These are phyloP conservation scores for Aureobasidium sp. DNA, from an alignment of 2,329 filamentous ascomycete genomes.

Conservation along the genomic window DNA sequence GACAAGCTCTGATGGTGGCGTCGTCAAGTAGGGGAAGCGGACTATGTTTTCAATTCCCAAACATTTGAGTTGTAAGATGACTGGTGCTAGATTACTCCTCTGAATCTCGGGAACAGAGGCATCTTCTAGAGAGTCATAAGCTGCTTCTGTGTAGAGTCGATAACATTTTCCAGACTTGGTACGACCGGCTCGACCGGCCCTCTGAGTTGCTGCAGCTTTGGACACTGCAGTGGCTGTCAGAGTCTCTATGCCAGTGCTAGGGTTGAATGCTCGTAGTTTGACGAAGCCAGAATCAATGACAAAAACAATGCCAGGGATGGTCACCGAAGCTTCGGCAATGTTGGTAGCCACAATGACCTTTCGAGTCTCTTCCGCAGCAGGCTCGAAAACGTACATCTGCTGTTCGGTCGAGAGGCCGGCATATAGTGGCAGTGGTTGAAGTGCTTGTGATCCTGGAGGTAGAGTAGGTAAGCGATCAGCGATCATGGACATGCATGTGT, in stretches of 20 bases:
- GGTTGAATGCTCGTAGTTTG: slow-evolving; percentile 80
- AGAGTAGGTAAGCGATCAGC: slow-evolving; percentile 61
- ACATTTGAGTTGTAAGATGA: slow-evolving; percentile 86
- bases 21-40: slow-evolving; percentile 79
- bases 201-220: slow-evolving; percentile 85
- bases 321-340: slow-evolving; percentile 92
- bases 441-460: slow-evolving; percentile 46
- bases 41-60: slow-evolving; percentile 91
- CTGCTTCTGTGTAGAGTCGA: slow-evolving; percentile 74
- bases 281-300: slow-evolving; percentile 88
- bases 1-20: slow-evolving; percentile 77
- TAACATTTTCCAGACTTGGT: slow-evolving; percentile 92
- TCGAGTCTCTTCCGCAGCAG: slow-evolving; percentile 67
- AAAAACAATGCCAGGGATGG: slow-evolving; percentile 83
- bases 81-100: slow-evolving; percentile 78
- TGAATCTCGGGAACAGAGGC: slow-evolving; percentile 84
- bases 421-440: slow-evolving; percentile 73
- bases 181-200: slow-evolving; percentile 81
- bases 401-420: slow-evolving; percentile 83
- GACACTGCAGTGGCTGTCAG: slow-evolving; percentile 75
- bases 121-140: slow-evolving; percentile 57
- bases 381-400: slow-evolving; percentile 92
- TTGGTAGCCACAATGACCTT: slow-evolving; percentile 94
- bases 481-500: slow-evolving; percentile 68
- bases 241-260: slow-evolving; percentile 76